Base-by-base conservation (phyloP, 2,329 filamentous ascomycete species). In the Septoria petroselini region DNA sequence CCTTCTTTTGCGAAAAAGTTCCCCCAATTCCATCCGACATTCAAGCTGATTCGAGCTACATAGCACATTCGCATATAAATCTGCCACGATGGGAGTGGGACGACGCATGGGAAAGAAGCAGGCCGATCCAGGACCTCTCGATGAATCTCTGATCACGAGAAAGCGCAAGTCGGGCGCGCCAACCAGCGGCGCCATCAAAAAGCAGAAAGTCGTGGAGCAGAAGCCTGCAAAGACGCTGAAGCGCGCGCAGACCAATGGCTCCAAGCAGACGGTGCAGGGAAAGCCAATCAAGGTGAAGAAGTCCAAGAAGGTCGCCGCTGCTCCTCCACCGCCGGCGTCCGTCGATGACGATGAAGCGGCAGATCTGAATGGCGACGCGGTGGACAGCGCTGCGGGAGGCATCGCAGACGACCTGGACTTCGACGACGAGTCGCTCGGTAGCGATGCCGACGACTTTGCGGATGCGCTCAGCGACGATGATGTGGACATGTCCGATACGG, bases 71-170 rank as follows among this genome's bases (percentile, higher is more conserved):
- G 7, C 11, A 25, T 25, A 40, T 8, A 19, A 14, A n/a, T 17
- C 21, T 12, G 41, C 30, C 31, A 53, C 30, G 27, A 59, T 59
- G 57, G 57, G 57, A 41, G 54, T 55, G 9, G 57, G 57, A 41
- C 57, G 57, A 47, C 57, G 57, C 47, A 53, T 59, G 52, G 43
- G 43, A 39, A 55, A 91, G 71, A 96, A 96, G 74, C 93, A 97
- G 80, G 91, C 90, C 48, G 78, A 85, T 58, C 93, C 93, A 46
- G 81, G 86, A 65, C 79, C 86, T 58, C 79, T 96, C 59, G 88
- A 93, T 58, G 88, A 95, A 60, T 74, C 68, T 59, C 65, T 86
- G 65, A 84, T 85, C 63, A 83, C 84, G 42, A 89, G 84, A 66
- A 96, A 97, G 80, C 82, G 91, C 68, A 97, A 97, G 76, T 82